These are phyloP conservation scores for Blastomyces gilchristii DNA, from an alignment of 2,329 filamentous ascomycete species.

Conservation along the genomic window DNA sequence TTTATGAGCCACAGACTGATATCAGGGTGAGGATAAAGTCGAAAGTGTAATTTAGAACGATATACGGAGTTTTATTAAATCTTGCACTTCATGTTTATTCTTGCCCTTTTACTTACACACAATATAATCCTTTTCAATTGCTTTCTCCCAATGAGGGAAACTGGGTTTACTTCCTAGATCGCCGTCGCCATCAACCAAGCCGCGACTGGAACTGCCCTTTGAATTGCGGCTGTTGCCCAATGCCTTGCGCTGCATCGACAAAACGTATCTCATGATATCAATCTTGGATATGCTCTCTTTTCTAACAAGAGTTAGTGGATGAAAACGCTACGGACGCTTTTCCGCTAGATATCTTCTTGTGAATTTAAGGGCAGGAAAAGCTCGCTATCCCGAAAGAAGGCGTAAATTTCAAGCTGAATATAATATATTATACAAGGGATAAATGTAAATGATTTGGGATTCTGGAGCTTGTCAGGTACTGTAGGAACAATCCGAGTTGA, in stretches of 20 bases:
- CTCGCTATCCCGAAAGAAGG: background rate
- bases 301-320: too few relatives aligned
- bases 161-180: slow-evolving; percentile 39
- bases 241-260: slow-evolving; percentile 49
- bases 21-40: slow-evolving; percentile 45
- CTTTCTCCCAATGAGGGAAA: slow-evolving; percentile 44
- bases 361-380: background rate
- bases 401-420: background rate
- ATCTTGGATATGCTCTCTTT: too few relatives aligned
- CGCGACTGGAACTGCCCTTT: slow-evolving; percentile 58
- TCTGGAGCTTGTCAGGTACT: background rate
- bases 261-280: slow-evolving; percentile 43
- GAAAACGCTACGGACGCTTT: slow-evolving; percentile 48
- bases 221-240: slow-evolving; percentile 52
- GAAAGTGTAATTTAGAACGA: slow-evolving; percentile 20
- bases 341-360: slow-evolving; percentile 44
- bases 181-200: slow-evolving; percentile 52
- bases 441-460: background rate
- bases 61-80: background rate
- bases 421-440: background rate
- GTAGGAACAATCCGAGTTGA: background rate
- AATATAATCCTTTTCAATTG: slow-evolving; percentile 23
- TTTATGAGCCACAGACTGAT: slow-evolving; percentile 43
- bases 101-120: background rate
- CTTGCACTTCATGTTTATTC: background rate